These are phyloP conservation scores for Saccharomycopsis phalli DNA, from an alignment of 1,139 yeast genomes.

Conservation along the genomic window DNA sequence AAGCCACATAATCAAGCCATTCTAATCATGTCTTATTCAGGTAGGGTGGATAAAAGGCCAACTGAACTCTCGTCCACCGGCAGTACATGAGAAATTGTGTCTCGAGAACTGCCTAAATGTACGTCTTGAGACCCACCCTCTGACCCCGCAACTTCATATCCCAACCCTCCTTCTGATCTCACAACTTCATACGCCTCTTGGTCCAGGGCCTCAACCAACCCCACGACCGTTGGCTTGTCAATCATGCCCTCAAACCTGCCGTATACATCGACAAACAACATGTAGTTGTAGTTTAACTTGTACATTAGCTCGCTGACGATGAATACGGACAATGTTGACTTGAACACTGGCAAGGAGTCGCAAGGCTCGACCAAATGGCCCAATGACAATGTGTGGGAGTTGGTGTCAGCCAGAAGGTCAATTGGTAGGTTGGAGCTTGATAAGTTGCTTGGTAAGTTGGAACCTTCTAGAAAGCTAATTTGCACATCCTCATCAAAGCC, in stretches of 20 bases:
- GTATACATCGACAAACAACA: constrained; percentile 16
- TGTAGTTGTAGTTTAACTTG: constrained; percentile 25
- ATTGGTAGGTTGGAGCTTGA: neutral
- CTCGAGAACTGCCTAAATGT: no score
- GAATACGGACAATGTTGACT: constrained; percentile 23
- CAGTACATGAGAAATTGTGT: no score
- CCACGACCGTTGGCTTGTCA: constrained; percentile 24
- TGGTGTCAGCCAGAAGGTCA: no score
- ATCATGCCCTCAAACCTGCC: constrained; percentile 25
- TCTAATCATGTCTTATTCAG: no score
- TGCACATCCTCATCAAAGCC: constrained; percentile 18
- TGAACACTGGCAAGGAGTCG: constrained; percentile 22
- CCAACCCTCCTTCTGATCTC: no score
- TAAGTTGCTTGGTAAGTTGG: neutral
- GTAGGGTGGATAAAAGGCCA: no score
- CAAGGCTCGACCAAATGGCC: constrained; percentile 14
- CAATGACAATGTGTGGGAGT: constrained; percentile 2
- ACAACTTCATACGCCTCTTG: no score
- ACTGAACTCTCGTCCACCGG: no score
- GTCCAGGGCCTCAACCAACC: constrained; percentile 20
- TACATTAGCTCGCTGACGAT: constrained; percentile 28
- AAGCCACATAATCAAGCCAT: no score
- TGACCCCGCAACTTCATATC: no score
- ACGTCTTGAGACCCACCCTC: no score
- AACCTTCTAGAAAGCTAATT: neutral